These are phyloP conservation scores for Sporisorium exsertum DNA, from an alignment of 1,284 basidiomycete genomes.

Conservation along the genomic window DNA sequence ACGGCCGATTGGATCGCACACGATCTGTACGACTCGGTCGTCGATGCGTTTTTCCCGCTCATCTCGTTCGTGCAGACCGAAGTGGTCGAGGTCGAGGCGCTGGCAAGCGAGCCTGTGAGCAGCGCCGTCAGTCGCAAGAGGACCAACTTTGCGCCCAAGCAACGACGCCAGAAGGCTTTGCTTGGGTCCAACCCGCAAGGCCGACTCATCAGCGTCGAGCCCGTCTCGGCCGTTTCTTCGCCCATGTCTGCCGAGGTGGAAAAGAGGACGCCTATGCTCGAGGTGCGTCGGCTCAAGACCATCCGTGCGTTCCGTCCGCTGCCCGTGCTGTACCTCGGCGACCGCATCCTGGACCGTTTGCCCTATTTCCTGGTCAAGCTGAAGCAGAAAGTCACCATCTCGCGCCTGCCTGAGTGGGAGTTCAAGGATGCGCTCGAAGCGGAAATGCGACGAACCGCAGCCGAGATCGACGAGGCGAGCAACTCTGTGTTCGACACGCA, in stretches of 20 bases:
- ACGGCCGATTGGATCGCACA: constrained; percentile 86
- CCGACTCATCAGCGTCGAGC: constrained; percentile 48
- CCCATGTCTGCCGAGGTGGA: constrained; percentile 29
- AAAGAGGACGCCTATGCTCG: constrained; percentile 46
- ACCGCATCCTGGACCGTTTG: constrained; percentile 24
- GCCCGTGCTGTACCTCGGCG: constrained; percentile 22
- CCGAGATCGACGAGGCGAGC: constrained; percentile 50
- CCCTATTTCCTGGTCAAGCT: constrained; percentile 38
- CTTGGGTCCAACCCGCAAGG: constrained; percentile 45
- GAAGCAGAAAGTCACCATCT: constrained; percentile 49
- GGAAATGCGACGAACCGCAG: constrained; percentile 52
- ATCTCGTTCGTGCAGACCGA: constrained; percentile 86
- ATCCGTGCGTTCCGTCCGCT: constrained; percentile 24
- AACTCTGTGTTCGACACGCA: constrained; percentile 54
- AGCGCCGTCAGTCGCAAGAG: constrained; percentile 16
- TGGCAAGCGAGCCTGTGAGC: constrained; percentile 35
- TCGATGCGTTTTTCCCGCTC: constrained; percentile 92
- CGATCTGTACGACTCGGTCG: constrained; percentile 89
- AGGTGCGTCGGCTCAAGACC: constrained; percentile 49
- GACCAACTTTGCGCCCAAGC: constrained; percentile 51
- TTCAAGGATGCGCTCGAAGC: constrained; percentile 46
- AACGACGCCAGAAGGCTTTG: constrained; percentile 40
- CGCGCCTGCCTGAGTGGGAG: constrained; percentile 45
- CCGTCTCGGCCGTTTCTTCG: constrained; percentile 19
- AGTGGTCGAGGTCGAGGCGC: constrained; percentile 66